A percentile compares a stretch with the other conserved stretches of the same genome.
Conservation (phyloP, 306 rosid species). For the Myrica gale region DNA sequence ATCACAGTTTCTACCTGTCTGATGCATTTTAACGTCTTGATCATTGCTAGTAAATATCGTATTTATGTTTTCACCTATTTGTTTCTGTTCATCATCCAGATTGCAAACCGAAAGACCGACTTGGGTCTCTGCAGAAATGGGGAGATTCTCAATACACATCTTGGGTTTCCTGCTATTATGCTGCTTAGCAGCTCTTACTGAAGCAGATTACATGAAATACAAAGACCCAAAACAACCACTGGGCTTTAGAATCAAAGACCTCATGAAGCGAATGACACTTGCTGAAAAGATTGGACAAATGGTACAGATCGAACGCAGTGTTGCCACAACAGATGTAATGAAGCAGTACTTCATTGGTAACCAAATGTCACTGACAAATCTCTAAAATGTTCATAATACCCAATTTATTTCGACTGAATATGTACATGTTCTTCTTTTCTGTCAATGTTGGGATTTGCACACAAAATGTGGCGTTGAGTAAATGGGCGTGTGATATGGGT, state of each 20-base stretch:
- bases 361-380: slow-evolving; percentile 5
- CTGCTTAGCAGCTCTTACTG: slow-evolving; percentile 43
- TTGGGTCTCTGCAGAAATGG: slow-evolving; percentile 42
- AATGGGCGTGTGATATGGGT: background rate
- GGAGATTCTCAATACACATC: slow-evolving; percentile 40
- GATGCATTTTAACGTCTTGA: background rate
- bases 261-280: slow-evolving; percentile 60
- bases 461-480: background rate
- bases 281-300: slow-evolving; percentile 92
- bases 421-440: background rate
- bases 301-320: slow-evolving; percentile 75
- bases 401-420: background rate
- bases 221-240: slow-evolving; percentile 67
- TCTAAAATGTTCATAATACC: too few relatives aligned
- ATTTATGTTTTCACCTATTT: background rate
- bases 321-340: slow-evolving; percentile 64
- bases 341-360: slow-evolving; percentile 74
- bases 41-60: background rate
- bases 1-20: background rate
- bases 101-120: slow-evolving; percentile 9
- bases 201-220: slow-evolving; percentile 58
- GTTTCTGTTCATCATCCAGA: slow-evolving; percentile 20
- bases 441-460: background rate
- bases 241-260: slow-evolving; percentile 66
- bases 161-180: slow-evolving; percentile 52